Evolutionary conservation across 2,329 filamentous ascomycete genomes (phyloP), one percentile per base, ranked within the genome.

Genomic region (Aspergillus ochraceoroseus): DNA sequence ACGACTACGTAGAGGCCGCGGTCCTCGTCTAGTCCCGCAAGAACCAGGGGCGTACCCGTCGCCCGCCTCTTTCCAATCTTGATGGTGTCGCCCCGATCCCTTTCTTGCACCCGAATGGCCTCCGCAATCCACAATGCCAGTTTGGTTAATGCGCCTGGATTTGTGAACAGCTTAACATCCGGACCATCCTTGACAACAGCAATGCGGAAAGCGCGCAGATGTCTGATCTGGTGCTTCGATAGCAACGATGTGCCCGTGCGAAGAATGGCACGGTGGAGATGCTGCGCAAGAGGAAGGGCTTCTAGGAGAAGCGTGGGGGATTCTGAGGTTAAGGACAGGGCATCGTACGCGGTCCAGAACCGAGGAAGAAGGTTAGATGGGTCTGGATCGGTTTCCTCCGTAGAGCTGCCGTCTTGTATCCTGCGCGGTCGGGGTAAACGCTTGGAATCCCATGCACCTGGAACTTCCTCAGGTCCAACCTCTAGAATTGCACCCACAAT

Each of bases 161-260:
- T 90, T 1, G 83, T 88, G 66, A 98, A 98, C 7, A 96, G 75
- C n/a, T 77, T 70, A 0, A 94, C 84, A 54, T 96, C 92, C 0
- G 89, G 87, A 0, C 90, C 88, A 57, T 96, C 92, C 61, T 94
- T 95, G 54, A 98, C 88, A 3, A 96, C 85, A 22, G 86, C 94
- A 75, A 98, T 88, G 34, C 92, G 85, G 63, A 96, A 98, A 0
- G 90, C 85, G 32, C 87, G 81, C 11, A 98, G 73, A 62, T 95
- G 88, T 25, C 87, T 85, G 59, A 98, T 94, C 56, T 95, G 89
- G 43, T 85, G 83, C 68, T 98, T 98, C 51, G 87, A 86, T 44
- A 98, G 85, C 18, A 98, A 74, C 0, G 86, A 83, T 1, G 88
- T 94, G 25, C 92, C 92, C 0, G 90, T 95, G 32, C 87, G 85